These are phyloP conservation scores for Aspergillus homomorphus DNA, from an alignment of 495 filamentous ascomycete genomes.

Conservation along the genomic window DNA sequence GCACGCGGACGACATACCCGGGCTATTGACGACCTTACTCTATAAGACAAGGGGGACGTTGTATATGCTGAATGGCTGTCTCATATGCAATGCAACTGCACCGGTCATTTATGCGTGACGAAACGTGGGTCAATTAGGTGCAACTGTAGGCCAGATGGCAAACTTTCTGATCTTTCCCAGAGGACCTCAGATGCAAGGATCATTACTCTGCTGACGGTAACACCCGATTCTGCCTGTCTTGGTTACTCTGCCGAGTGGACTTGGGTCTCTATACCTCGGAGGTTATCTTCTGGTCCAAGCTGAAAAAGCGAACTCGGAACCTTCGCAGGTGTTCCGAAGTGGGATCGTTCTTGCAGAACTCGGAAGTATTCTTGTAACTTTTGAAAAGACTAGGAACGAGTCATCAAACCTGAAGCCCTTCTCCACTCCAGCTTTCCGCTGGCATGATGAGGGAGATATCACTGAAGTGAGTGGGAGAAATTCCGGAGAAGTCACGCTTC, in stretches of 20 bases:
- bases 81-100: background rate
- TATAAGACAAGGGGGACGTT: no score
- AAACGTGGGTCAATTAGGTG: background rate
- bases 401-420: no score
- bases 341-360: background rate
- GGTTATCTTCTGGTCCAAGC: background rate
- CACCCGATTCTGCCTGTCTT: background rate
- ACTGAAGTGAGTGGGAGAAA: no score
- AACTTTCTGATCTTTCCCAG: background rate
- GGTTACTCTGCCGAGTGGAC: background rate
- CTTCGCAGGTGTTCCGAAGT: no score
- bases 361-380: background rate
- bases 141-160: background rate
- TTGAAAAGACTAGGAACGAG: background rate
- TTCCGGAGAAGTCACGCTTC: no score
- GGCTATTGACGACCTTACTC: no score
- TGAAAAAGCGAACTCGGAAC: background rate
- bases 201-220: background rate
- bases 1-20: no score
- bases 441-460: no score
- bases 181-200: background rate
- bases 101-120: background rate
- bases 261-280: background rate
- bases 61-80: no score
- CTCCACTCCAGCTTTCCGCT: no score